Conservation (phyloP, 2,329 filamentous ascomycete species). For the Anthostomella pinea region DNA sequence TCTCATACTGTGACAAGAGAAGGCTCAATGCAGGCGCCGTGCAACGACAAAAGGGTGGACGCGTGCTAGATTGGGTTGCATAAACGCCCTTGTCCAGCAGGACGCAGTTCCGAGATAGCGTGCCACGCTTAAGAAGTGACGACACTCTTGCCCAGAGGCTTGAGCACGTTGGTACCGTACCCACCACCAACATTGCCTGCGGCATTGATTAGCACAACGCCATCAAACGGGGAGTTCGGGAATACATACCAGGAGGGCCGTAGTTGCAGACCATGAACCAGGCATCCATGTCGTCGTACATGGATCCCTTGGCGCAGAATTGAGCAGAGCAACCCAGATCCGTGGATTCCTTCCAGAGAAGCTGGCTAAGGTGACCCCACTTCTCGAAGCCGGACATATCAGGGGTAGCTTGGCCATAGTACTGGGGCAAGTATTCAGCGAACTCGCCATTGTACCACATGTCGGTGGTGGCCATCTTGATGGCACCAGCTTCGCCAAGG, state of each 20-base stretch:
- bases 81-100: conserved; percentile 7
- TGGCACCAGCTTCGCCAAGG: conserved; percentile 52
- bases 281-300: conserved; percentile 48
- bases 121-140: conserved; percentile 23
- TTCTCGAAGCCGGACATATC: conserved; percentile 58
- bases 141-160: conserved; percentile 36
- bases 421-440: conserved; percentile 47
- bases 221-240: background rate
- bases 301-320: conserved; percentile 51
- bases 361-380: conserved; percentile 75
- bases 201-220: conserved; percentile 1
- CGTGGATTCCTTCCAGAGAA: conserved; percentile 65
- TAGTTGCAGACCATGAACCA: conserved; percentile 92
- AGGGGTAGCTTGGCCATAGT: conserved; percentile 60
- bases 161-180: conserved; percentile 49
- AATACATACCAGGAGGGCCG: conserved; percentile 61
- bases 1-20: too few relatives aligned
- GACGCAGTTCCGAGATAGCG: conserved; percentile 3
- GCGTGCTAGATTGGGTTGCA: conserved; percentile 10
- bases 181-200: conserved; percentile 52
- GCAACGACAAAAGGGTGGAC: too few relatives aligned
- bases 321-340: conserved; percentile 61
- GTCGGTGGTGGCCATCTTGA: conserved; percentile 69
- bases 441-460: conserved; percentile 88
- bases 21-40: too few relatives aligned